Evolutionary conservation across 2,329 filamentous ascomycete genomes (phyloP), one percentile per base, ranked within the genome.

Genomic region (Colletotrichum tanaceti): DNA sequence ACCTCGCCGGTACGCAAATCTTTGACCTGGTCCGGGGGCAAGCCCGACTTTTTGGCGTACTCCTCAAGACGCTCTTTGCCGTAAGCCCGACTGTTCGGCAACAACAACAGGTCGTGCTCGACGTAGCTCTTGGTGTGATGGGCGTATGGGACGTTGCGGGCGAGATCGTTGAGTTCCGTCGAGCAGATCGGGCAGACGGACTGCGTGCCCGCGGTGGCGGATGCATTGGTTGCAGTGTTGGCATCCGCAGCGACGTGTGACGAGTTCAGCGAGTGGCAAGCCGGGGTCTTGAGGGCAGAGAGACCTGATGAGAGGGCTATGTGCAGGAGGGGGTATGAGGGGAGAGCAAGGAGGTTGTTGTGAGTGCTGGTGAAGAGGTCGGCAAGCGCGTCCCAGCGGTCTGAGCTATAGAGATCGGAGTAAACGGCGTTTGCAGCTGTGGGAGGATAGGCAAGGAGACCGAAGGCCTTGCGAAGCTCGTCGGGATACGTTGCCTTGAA

Each of bases 91-190:
- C 92, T 91, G 77, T 97, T 98, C 28, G 96, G 96, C 64, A 99
- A 81, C 50, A 98, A 87, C 22, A 97, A 87, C 1, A 96, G 87
- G 76, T 98, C 94, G 53, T 89, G 89, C 76, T 97, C 95, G 38
- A 98, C 93, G 70, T 93, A 92, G 77, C 93, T 97, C 84, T 97
- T 97, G 38, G 92, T 94, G 78, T 99, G 96, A 75, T 97, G 92
- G 3, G 96, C 96, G 75, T 98, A 98, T 0, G 96, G 96, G 52
- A 99, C 92, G 73, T 91, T 90, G 59, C 91, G 86, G 2, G 96
- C 95, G 41, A 99, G 87, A 75, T 94, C 92, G 78, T 98, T 98
- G 64, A 99, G 87, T 80, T 99, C 96, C 0, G 92, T 96, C 55
- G 92, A 96, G 83, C 96, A 99, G 76, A 99, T 98, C 3, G 96